Evolutionary conservation across 2,329 filamentous ascomycete genomes (phyloP).

Genomic region (Colletotrichum camelliae): DNA sequence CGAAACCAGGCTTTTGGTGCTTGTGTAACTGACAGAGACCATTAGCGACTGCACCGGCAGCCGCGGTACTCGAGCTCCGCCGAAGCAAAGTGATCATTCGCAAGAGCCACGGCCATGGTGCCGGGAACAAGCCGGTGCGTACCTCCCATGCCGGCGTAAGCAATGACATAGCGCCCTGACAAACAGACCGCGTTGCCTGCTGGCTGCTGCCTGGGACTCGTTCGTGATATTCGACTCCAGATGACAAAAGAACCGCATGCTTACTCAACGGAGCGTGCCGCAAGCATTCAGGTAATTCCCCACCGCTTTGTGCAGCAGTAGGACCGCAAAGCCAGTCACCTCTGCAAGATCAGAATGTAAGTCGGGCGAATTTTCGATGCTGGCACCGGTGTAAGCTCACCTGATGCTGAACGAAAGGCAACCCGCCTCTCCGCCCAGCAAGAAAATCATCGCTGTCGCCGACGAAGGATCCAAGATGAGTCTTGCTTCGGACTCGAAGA

Average conservation of each 20-base stretch:
- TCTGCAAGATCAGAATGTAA: background rate
- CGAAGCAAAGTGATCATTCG: background rate
- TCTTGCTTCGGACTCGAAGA: background rate
- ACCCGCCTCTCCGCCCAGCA: background rate
- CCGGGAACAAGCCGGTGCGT: background rate
- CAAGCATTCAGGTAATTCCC: background rate
- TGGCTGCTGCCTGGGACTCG: background rate
- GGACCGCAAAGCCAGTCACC: background rate
- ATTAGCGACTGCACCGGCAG: background rate
- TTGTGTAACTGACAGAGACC: slow-evolving; percentile 2
- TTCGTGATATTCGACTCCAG: background rate
- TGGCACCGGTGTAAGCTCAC: slow-evolving; percentile 3
- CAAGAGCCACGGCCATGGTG: background rate
- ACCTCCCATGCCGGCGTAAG: background rate
- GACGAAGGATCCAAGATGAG: background rate
- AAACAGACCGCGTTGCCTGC: background rate
- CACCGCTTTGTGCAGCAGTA: background rate
- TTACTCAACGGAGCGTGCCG: background rate
- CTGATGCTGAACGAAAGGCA: background rate
- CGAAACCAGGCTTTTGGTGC: background rate
- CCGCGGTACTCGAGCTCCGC: background rate
- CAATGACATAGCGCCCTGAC: background rate
- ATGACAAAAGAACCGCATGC: background rate
- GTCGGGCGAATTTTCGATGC: background rate
- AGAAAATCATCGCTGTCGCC: background rate